phyloP scores from a whole-genome alignment of 1,139 yeast species.

The Candida gigantensis region DNA sequence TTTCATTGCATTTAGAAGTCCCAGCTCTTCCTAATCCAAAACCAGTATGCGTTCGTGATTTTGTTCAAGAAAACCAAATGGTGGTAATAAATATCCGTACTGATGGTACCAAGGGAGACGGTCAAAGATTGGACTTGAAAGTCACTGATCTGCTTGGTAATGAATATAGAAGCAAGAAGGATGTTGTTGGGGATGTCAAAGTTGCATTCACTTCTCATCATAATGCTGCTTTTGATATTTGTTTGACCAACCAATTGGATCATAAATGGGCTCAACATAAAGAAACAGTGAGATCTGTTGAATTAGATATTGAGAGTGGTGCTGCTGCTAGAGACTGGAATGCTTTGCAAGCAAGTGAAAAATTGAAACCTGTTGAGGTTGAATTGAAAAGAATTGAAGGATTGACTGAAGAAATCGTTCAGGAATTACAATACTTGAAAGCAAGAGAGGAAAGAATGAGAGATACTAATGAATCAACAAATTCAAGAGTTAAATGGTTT shows the following conservation, averaged over 20 bases:
- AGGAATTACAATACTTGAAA: slow-evolving; percentile 79
- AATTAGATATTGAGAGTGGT: slow-evolving; percentile 91
- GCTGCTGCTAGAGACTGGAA: slow-evolving; percentile 98
- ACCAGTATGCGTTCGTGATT: slow-evolving; percentile 81
- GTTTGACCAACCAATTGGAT: slow-evolving; percentile 71
- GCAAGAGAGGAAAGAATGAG: slow-evolving; percentile 88
- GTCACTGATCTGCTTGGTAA: slow-evolving; percentile 71
- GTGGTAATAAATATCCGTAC: slow-evolving; percentile 81
- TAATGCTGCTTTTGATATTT: slow-evolving; percentile 85
- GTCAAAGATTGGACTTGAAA: slow-evolving; percentile 67
- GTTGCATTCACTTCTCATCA: slow-evolving; percentile 84
- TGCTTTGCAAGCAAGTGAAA: slow-evolving; percentile 88
- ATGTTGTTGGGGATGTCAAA: slow-evolving; percentile 62
- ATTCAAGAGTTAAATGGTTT: slow-evolving; percentile 82
- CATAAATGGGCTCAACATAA: slow-evolving; percentile 34
- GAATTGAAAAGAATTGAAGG: slow-evolving; percentile 85
- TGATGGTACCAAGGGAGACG: slow-evolving; percentile 78
- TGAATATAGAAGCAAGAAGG: slow-evolving; percentile 66
- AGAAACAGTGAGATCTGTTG: slow-evolving; percentile 57
- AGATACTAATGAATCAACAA: slow-evolving; percentile 95
- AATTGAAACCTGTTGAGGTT: slow-evolving; percentile 88
- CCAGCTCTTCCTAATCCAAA: slow-evolving; percentile 36
- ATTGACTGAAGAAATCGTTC: slow-evolving; percentile 73
- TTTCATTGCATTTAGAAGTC: slow-evolving; percentile 43
- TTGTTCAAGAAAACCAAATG: slow-evolving; percentile 77